These are phyloP conservation scores for Poronia punctata DNA, from an alignment of 495 filamentous ascomycete species.

Conservation along the genomic window DNA sequence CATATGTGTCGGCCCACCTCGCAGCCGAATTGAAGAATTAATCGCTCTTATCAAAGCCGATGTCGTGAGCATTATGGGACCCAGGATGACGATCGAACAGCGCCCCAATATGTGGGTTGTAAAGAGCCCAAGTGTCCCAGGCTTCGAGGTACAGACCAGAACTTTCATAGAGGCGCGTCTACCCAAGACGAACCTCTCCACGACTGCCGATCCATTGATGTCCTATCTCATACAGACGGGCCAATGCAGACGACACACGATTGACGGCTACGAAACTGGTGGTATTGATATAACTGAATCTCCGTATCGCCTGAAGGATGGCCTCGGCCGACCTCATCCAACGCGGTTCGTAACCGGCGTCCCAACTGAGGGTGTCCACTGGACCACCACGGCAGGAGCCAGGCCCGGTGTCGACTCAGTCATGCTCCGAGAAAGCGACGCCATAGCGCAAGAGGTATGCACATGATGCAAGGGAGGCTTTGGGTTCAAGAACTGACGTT, in stretches of 20 bases:
- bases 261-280: conserved; percentile 1
- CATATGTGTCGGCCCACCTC: conserved; percentile 11
- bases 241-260: conserved; percentile 9
- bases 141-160: neutral
- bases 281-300: neutral
- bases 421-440: conserved; percentile 7
- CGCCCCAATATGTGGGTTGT: conserved; percentile 14
- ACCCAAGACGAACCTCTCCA: conserved; percentile 11
- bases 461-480: too few relatives aligned
- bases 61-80: conserved; percentile 13
- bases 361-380: conserved; percentile 12
- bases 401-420: conserved; percentile 10
- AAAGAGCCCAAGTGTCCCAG: conserved; percentile 7
- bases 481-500: too few relatives aligned
- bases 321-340: neutral
- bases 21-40: conserved; percentile 10
- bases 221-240: conserved; percentile 11
- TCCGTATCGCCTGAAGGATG: conserved; percentile 1
- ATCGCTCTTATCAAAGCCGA: conserved; percentile 15
- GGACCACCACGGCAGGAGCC: conserved; percentile 9
- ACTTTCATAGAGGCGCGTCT: conserved; percentile 18
- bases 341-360: conserved; percentile 9
- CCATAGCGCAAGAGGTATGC: conserved; percentile 1
- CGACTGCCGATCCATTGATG: conserved; percentile 14
- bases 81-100: conserved; percentile 5